Base-by-base conservation (phyloP, 768 basidiomycete species). In the Postia placenta region DNA sequence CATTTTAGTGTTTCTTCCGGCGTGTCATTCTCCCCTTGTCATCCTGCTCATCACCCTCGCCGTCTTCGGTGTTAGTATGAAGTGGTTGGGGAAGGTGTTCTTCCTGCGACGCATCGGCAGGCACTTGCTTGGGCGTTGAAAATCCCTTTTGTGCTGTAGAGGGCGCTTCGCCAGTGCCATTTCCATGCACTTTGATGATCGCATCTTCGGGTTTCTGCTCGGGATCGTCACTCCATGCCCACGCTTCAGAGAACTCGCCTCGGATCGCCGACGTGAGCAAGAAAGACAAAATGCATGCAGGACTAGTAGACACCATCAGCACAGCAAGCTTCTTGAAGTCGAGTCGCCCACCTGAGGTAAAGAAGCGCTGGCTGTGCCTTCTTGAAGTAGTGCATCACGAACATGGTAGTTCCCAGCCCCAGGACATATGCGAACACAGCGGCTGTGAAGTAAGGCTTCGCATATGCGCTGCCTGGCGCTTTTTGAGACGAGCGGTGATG, bases 341-440 rank as follows among this genome's bases (percentile, higher is more conserved):
- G n/a, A 2, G 27, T 4, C 9, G n/a, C 23, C 9, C 57, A 87
- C 87, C 86, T 87, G 53, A 99, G 76, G 67, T 97, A 99, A 39
- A 99, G 70, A 47, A 99, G 68, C 1, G 95, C 95, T 1, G 95
- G 95, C 58, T 99, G 95, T 2, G 89, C 92, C 5, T 73, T 74
- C 26, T 73, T 71, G 56, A 81, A 84, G 35, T 67, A 60, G 60
- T 95, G 89, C 92, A 96, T 92, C 20, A 94, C 87, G 0, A 64
- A 59, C 80, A 96, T 91, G 6, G 94, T 94, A 12, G 72, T 74
- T 15, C 71, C 65, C 26, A 97, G 76, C 1, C 91, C 93, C 28
- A 71, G 48, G 19, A 85, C 67, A 66, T 98, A 98, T 20, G 84
- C 90, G 4, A 67, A 53, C 47, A 97, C 62, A 28, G 77, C 72